phyloP scores from a whole-genome alignment of 1,284 basidiomycete genomes.

The Fomitiporia mediterranea region DNA sequence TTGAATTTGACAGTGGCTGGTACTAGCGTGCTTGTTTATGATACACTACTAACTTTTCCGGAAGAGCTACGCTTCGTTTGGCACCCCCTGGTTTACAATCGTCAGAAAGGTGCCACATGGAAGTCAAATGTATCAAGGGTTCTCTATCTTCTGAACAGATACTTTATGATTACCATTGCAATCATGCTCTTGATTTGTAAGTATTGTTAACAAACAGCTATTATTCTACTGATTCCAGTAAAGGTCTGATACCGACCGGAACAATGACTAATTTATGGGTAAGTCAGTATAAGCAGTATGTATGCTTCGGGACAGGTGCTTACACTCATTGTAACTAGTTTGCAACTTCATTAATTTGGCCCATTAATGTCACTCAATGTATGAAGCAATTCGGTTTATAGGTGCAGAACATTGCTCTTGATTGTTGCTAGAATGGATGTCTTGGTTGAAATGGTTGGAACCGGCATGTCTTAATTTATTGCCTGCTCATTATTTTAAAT shows the following conservation, averaged over 20 bases:
- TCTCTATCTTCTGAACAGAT: slow-evolving; percentile 3
- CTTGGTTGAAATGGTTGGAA: slow-evolving; percentile 5
- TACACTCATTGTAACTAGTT: background rate
- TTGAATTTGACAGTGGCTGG: slow-evolving; percentile 6
- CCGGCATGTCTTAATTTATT: background rate
- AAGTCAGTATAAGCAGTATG: background rate
- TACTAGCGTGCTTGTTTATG: slow-evolving; percentile 8
- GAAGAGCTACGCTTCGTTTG: slow-evolving; percentile 12
- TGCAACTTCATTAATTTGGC: background rate
- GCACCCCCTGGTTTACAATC: background rate
- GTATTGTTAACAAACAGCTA: background rate
- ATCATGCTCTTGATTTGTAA: slow-evolving; percentile 6
- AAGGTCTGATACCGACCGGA: slow-evolving; percentile 6
- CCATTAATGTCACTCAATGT: background rate
- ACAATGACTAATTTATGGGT: slow-evolving; percentile 7
- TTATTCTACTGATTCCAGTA: background rate
- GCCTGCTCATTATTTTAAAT: no score
- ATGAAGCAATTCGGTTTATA: background rate
- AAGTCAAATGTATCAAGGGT: background rate
- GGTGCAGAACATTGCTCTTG: slow-evolving; percentile 3
- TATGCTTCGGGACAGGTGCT: background rate
- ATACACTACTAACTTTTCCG: slow-evolving; percentile 6
- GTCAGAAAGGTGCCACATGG: background rate
- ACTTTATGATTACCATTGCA: slow-evolving; percentile 7
- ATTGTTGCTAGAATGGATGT: slow-evolving; percentile 6